Evolutionary conservation across 495 filamentous ascomycete genomes (phyloP).

Genomic region (Opeltia flavorubescens): DNA sequence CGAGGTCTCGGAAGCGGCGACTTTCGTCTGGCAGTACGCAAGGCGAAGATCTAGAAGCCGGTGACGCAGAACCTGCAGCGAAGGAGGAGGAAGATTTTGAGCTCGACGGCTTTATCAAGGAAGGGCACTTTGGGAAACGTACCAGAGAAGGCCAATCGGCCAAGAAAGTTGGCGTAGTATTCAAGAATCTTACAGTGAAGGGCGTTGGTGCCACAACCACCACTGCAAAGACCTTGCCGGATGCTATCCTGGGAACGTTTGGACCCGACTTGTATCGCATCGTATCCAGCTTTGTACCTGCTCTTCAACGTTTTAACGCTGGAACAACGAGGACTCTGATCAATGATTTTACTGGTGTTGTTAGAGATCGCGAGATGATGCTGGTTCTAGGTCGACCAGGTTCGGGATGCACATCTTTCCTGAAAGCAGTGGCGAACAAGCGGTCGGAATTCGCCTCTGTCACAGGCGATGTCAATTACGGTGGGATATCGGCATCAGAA

Average conservation of each 20-base stretch:
- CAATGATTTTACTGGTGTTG: slow-evolving; percentile 62
- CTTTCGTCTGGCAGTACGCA: not conserved
- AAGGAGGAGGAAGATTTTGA: slow-evolving; percentile 48
- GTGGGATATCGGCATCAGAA: slow-evolving; percentile 43
- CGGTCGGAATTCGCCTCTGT: slow-evolving; percentile 50
- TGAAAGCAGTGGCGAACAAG: slow-evolving; percentile 70
- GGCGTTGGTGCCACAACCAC: slow-evolving; percentile 51
- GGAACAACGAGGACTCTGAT: slow-evolving; percentile 45
- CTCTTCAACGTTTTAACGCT: slow-evolving; percentile 38
- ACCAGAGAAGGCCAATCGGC: slow-evolving; percentile 49
- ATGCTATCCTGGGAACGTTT: slow-evolving; percentile 71
- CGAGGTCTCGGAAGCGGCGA: not conserved
- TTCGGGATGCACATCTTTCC: slow-evolving; percentile 61
- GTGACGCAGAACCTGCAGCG: slow-evolving; percentile 18
- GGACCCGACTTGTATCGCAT: slow-evolving; percentile 67
- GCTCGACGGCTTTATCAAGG: slow-evolving; percentile 57
- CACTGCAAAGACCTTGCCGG: slow-evolving; percentile 60
- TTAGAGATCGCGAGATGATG: slow-evolving; percentile 64
- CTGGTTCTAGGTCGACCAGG: slow-evolving; percentile 69
- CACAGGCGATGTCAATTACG: slow-evolving; percentile 59
- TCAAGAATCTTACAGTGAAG: slow-evolving; percentile 65
- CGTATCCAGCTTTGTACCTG: slow-evolving; percentile 49
- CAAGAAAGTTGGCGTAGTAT: slow-evolving; percentile 77
- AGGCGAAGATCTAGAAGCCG: slow-evolving; percentile 13
- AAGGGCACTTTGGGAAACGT: slow-evolving; percentile 70